Evolutionary conservation across 495 filamentous ascomycete species (phyloP), one percentile per base, ranked within the genome.

Genomic region (Penicillium simplicissimum): DNA sequence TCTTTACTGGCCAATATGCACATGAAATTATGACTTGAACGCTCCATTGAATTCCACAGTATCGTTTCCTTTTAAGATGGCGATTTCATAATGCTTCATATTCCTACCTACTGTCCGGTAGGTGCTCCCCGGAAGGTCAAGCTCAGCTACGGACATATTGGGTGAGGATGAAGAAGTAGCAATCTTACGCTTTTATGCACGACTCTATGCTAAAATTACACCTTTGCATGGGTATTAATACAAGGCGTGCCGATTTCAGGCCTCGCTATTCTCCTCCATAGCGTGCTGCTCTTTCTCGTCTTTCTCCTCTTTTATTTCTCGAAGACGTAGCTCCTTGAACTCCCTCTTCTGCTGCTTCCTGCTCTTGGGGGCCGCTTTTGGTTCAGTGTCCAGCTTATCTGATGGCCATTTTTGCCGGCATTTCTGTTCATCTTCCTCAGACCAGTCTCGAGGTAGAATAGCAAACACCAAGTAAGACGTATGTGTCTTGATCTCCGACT

Each of bases 401-500:
- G 85, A 78, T 4, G 85, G 81, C 83, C 88, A 94, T 60, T 79
- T 82, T 59, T 78, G 81, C 48, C 76, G 73, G 33, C 87, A 90
- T 15, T 75, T 80, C n/a, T 81, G 78, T 75, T 99, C 95, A 66
- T 96, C 90, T 63, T 89, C 90, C 52, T 85, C 88, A 0, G 77
- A 86, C 96, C 95, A 98, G 55, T 89, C 88, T 52, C 85, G 79
- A 13, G 96, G 96, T 55, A 99, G 75, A 6, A 95, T 77, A 1
- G 96, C 95, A 82, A 99, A 98, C 7, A 96, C 89, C 15, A 99
- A 81, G 73, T 98, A 99, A 13, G 88, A 92, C 0, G 95, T 99
- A 74, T 99, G 95, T 10, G 87, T 93, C 82, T 96, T 97, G 34
- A 97, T 74, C 76, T 99, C 93, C 1, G 87, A 81, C 76, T 98